Conservation (phyloP, 768 basidiomycete genomes). For the Myochromella boudieri region DNA sequence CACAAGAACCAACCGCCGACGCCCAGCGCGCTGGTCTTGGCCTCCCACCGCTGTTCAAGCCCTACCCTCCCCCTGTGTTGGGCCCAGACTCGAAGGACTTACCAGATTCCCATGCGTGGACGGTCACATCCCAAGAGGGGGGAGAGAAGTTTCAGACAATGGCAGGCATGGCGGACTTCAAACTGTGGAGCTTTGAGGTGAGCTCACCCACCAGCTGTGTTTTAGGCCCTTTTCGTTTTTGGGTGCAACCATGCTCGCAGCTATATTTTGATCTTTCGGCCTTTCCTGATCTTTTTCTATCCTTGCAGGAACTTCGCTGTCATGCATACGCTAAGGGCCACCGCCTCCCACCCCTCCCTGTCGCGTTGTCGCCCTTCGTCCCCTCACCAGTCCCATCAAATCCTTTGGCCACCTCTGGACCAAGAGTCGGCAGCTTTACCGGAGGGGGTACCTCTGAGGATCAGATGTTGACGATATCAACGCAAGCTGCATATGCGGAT, state of each 20-base stretch:
- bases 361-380: slow-evolving; percentile 26
- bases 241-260: slow-evolving; percentile 2
- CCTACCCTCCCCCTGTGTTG: slow-evolving; percentile 27
- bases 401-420: neutral
- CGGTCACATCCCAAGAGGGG: slow-evolving; percentile 10
- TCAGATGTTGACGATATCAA: slow-evolving; percentile 33
- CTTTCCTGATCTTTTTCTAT: neutral
- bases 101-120: slow-evolving; percentile 22
- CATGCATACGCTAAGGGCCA: slow-evolving; percentile 41
- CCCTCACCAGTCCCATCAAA: slow-evolving; percentile 1
- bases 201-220: no score
- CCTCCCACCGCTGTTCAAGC: slow-evolving; percentile 53
- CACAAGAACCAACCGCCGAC: slow-evolving; percentile 44
- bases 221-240: slow-evolving; percentile 10
- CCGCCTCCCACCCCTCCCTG: slow-evolving; percentile 26
- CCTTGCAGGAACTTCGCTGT: slow-evolving; percentile 41
- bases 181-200: no score
- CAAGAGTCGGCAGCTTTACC: slow-evolving; percentile 12
- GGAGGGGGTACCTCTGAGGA: slow-evolving; percentile 30
- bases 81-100: slow-evolving; percentile 21
- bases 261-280: neutral
- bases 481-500: slow-evolving; percentile 34
- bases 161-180: no score
- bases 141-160: no score
- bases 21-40: slow-evolving; percentile 42